These are phyloP conservation scores for Meredithiella fracta DNA, from an alignment of 2,329 filamentous ascomycete species.

Conservation along the genomic window DNA sequence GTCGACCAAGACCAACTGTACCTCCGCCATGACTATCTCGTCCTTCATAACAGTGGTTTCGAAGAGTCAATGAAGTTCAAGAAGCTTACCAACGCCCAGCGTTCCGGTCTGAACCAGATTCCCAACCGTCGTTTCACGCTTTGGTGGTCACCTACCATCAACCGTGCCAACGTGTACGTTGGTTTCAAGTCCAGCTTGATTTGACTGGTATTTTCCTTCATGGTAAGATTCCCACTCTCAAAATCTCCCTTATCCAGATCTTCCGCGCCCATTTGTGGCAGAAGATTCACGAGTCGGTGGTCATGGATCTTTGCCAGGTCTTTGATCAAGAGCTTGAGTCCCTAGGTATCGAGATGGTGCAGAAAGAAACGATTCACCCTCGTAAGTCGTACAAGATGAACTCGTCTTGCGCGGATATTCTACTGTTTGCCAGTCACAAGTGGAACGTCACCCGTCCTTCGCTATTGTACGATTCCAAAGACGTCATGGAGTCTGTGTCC, in stretches of 20 bases:
- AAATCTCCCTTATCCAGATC: conserved; percentile 96
- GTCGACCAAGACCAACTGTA: too few relatives aligned
- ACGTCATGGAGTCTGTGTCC: conserved; percentile 79
- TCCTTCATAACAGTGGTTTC: too few relatives aligned
- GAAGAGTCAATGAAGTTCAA: conserved; percentile 84
- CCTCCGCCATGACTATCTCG: too few relatives aligned
- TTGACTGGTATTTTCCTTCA: conserved; percentile 97
- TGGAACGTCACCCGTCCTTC: conserved; percentile 96
- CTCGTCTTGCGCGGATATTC: conserved; percentile 92
- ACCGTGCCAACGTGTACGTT: conserved; percentile 92
- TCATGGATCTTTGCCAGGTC: conserved; percentile 97
- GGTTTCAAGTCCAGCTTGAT: conserved; percentile 98
- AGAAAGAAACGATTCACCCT: conserved; percentile 98
- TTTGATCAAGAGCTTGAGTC: conserved; percentile 96
- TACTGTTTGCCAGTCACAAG: conserved; percentile 93
- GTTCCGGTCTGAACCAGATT: conserved; percentile 94
- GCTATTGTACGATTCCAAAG: conserved; percentile 88
- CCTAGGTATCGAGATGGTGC: conserved; percentile 87
- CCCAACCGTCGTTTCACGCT: conserved; percentile 95
- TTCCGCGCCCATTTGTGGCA: conserved; percentile 99
- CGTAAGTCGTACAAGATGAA: conserved; percentile 99
- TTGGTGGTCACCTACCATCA: conserved; percentile 93
- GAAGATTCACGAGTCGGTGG: conserved; percentile 96
- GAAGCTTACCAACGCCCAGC: conserved; percentile 92
- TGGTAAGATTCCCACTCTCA: conserved; percentile 94